phyloP scores from a whole-genome alignment of 495 filamentous ascomycete species.

The Poronia punctata region DNA sequence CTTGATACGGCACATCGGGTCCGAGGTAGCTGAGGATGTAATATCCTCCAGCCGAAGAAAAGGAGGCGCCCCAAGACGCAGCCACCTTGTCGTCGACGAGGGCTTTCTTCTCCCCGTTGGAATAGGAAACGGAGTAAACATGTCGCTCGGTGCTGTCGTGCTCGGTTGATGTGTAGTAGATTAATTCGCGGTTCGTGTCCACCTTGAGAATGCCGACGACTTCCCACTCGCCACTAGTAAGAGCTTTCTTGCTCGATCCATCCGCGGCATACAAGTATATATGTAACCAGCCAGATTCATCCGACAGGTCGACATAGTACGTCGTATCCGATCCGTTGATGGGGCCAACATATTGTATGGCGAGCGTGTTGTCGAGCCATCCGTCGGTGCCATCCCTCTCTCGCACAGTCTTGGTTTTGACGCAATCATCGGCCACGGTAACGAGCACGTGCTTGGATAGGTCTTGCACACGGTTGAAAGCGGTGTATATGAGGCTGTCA shows the following conservation, averaged over 20 bases:
- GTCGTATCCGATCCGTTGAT: conserved; percentile 25
- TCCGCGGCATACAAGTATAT: conserved; percentile 48
- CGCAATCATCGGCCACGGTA: conserved; percentile 38
- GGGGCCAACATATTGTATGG: conserved; percentile 40
- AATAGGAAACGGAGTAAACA: conserved; percentile 45
- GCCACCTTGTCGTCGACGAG: conserved; percentile 43
- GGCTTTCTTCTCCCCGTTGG: conserved; percentile 37
- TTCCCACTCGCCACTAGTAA: conserved; percentile 52
- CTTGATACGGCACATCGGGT: conserved; percentile 50
- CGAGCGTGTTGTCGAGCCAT: conserved; percentile 49
- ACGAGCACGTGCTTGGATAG: conserved; percentile 42
- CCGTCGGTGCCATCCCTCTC: conserved; percentile 48
- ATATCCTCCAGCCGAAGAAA: conserved; percentile 44
- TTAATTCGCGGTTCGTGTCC: conserved; percentile 38
- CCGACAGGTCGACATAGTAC: conserved; percentile 50
- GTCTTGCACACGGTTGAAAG: conserved; percentile 53
- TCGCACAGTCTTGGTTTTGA: conserved; percentile 34
- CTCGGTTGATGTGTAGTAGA: conserved; percentile 52
- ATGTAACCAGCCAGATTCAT: conserved; percentile 49
- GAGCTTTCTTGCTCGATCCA: conserved; percentile 34
- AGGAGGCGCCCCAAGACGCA: conserved; percentile 48
- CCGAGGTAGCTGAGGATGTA: conserved; percentile 51
- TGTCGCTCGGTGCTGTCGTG: conserved; percentile 49
- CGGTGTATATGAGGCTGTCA: conserved; percentile 44
- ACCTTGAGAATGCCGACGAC: conserved; percentile 43